These are phyloP conservation scores for Buxus sempervirens DNA, from an alignment of 164 flowering plant species.

Conservation along the genomic window DNA sequence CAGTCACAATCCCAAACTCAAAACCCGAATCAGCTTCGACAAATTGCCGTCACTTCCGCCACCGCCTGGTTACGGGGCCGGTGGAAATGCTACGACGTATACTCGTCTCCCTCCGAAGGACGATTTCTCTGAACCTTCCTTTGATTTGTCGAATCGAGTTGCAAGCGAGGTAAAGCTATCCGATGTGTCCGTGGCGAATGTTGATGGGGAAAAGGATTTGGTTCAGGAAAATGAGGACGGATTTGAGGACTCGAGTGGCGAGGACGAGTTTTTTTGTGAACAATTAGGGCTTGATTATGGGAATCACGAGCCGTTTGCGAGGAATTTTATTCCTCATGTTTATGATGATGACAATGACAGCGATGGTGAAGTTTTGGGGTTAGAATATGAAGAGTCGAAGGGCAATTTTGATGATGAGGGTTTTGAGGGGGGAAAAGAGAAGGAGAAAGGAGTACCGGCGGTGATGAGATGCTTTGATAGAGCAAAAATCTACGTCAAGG, in stretches of 20 bases:
- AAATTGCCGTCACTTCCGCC: slow-evolving; percentile 14
- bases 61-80: slow-evolving; percentile 9
- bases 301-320: slow-evolving; percentile 31
- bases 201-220: not conserved
- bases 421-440: slow-evolving; percentile 27
- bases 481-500: slow-evolving; percentile 78
- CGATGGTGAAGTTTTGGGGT: slow-evolving; percentile 12
- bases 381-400: slow-evolving; percentile 14
- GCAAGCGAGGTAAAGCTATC: slow-evolving; percentile 32
- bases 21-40: slow-evolving; percentile 13
- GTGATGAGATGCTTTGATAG: slow-evolving; percentile 95
- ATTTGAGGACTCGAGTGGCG: slow-evolving; percentile 6
- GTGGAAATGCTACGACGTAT: slow-evolving; percentile 66
- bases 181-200: slow-evolving; percentile 12
- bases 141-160: not conserved
- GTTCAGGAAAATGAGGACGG: not conserved
- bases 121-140: slow-evolving; percentile 25
- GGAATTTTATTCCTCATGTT: slow-evolving; percentile 19
- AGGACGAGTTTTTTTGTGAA: slow-evolving; percentile 22
- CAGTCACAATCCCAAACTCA: slow-evolving; percentile 24
- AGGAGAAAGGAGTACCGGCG: slow-evolving; percentile 95
- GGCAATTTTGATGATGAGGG: slow-evolving; percentile 13
- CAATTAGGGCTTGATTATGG: slow-evolving; percentile 23
- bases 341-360: slow-evolving; percentile 11
- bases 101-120: slow-evolving; percentile 63